A percentile compares a stretch with the other conserved stretches of the same genome.
phyloP scores from a whole-genome alignment of 208 protist species.

The Herpetomonas samuelpessoai region DNA sequence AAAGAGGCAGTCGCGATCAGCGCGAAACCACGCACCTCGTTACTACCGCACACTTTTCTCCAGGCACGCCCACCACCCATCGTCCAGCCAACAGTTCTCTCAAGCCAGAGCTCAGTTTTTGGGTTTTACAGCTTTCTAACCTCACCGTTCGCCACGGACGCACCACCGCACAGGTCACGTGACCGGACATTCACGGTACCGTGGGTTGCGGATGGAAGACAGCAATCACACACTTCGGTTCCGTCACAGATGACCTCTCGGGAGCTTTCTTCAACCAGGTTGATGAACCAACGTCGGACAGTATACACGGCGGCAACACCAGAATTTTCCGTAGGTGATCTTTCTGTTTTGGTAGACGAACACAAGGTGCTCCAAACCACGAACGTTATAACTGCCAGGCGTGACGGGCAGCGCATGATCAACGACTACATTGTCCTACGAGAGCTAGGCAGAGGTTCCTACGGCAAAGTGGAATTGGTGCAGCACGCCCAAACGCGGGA shows the following conservation, averaged over 20 bases:
- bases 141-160: neutral
- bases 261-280: neutral
- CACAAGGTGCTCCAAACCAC: slow-evolving; percentile 21
- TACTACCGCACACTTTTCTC: too few species aligned
- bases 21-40: neutral
- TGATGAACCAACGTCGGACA: neutral
- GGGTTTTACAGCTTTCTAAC: neutral
- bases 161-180: neutral
- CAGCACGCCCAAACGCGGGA: slow-evolving; percentile 51
- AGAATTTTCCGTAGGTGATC: neutral
- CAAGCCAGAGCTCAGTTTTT: neutral
- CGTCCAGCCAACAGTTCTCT: neutral
- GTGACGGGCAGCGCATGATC: slow-evolving; percentile 37
- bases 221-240: neutral
- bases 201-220: neutral
- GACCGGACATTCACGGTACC: neutral
- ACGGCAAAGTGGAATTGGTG: slow-evolving; percentile 94
- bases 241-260: neutral
- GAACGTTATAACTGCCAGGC: slow-evolving; percentile 11
- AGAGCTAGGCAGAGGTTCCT: slow-evolving; percentile 91
- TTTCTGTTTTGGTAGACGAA: neutral
- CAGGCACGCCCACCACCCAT: too few species aligned
- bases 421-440: slow-evolving; percentile 70
- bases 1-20: neutral
- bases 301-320: neutral